Evolutionary conservation across 306 rosid species (phyloP).

Genomic region (Sophora flavescens): DNA sequence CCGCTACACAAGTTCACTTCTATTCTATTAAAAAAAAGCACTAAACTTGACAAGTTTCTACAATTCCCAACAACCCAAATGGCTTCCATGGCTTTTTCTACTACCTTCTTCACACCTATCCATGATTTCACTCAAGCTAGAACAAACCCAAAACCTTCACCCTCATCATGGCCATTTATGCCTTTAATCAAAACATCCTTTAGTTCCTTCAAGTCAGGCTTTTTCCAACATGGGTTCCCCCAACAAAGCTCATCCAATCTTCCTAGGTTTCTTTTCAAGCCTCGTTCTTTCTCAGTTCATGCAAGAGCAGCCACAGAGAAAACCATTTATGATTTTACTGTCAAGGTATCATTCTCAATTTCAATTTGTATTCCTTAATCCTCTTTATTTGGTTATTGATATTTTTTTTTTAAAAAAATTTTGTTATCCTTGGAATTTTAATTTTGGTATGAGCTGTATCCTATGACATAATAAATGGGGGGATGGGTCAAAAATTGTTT

Average conservation of each 20-base stretch:
- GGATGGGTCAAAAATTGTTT: not conserved
- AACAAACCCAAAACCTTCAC: slow-evolving; percentile 40
- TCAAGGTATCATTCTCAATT: slow-evolving; percentile 64
- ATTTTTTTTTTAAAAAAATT: not conserved
- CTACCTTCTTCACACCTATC: slow-evolving; percentile 54
- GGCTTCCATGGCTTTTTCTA: slow-evolving; percentile 69
- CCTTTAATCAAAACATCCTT: slow-evolving; percentile 62
- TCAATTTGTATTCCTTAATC: not conserved
- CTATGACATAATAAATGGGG: not conserved
- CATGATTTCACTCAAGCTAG: slow-evolving; percentile 42
- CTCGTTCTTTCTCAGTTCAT: slow-evolving; percentile 59
- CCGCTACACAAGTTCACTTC: not conserved
- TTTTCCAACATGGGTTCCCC: slow-evolving; percentile 56
- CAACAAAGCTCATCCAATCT: slow-evolving; percentile 48
- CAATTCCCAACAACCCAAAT: slow-evolving; percentile 39
- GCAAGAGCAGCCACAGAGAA: slow-evolving; percentile 88
- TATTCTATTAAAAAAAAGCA: not conserved
- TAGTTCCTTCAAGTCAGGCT: slow-evolving; percentile 67
- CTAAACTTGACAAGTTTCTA: not conserved
- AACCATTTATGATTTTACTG: slow-evolving; percentile 81
- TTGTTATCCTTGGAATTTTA: slow-evolving; percentile 24
- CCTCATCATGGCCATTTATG: slow-evolving; percentile 45
- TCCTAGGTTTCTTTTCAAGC: slow-evolving; percentile 45
- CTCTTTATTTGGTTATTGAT: not conserved
- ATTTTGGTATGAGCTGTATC: not conserved